Evolutionary conservation across 1,284 basidiomycete genomes (phyloP).

Genomic region (Tylopilus orsonianus): DNA sequence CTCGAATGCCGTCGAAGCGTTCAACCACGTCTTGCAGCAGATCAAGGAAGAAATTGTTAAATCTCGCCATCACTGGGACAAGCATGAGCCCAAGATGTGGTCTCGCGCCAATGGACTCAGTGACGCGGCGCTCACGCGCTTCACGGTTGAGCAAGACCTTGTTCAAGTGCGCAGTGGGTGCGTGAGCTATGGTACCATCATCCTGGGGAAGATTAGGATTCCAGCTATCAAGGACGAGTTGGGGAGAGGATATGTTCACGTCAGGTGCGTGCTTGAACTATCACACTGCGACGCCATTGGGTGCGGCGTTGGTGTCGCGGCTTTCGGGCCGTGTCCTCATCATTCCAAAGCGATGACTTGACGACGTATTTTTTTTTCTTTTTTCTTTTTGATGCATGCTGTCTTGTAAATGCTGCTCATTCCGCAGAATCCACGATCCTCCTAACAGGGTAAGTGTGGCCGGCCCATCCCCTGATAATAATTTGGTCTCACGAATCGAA

Average conservation of each 20-base stretch:
- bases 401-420: constrained; percentile 7
- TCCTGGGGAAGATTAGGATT: constrained; percentile 74
- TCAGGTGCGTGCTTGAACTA: constrained; percentile 54
- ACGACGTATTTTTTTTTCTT: constrained; percentile 8
- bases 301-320: constrained; percentile 1
- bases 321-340: constrained; percentile 10
- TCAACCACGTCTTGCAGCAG: constrained; percentile 47
- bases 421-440: constrained; percentile 65
- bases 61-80: constrained; percentile 68
- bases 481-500: constrained; percentile 7
- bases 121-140: constrained; percentile 52
- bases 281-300: no score
- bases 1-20: constrained; percentile 61
- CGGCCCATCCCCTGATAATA: not conserved
- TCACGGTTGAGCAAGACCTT: constrained; percentile 56
- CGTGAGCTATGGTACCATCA: constrained; percentile 65
- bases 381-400: constrained; percentile 3
- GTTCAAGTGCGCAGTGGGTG: constrained; percentile 50
- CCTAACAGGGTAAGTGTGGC: constrained; percentile 56
- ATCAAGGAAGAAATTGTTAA: constrained; percentile 66
- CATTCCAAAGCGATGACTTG: constrained; percentile 10
- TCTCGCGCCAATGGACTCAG: constrained; percentile 51
- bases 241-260: constrained; percentile 67
- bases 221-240: constrained; percentile 62
- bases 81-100: constrained; percentile 75